phyloP scores from a whole-genome alignment of 768 basidiomycete genomes.

The Suillus bovinus region DNA sequence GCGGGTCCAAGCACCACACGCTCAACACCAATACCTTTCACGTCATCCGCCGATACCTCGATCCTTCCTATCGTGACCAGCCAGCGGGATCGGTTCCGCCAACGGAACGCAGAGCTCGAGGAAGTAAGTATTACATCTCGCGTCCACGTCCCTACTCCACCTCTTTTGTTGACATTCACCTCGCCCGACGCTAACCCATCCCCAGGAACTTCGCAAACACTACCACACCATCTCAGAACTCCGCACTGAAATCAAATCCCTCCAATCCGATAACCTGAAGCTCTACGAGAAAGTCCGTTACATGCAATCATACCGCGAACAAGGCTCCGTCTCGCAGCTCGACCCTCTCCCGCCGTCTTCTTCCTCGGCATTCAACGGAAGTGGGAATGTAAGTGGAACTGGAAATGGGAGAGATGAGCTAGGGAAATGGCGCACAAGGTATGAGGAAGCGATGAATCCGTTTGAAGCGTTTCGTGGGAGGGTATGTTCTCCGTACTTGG shows the following conservation, averaged over 20 bases:
- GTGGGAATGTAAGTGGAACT: constrained; percentile 39
- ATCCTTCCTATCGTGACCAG: constrained; percentile 98
- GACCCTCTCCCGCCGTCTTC: constrained; percentile 59
- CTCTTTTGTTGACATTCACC: constrained; percentile 2
- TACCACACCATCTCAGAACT: constrained; percentile 93
- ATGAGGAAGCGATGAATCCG: constrained; percentile 97
- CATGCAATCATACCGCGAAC: constrained; percentile 95
- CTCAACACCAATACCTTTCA: constrained; percentile 68
- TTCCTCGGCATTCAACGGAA: constrained; percentile 29
- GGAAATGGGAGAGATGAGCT: constrained; percentile 65
- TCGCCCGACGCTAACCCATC: background rate
- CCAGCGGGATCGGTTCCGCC: constrained; percentile 96
- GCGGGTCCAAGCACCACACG: constrained; percentile 34
- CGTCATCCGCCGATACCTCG: constrained; percentile 81
- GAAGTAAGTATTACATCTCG: constrained; percentile 55
- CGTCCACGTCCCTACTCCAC: background rate
- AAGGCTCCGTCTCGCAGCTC: constrained; percentile 62
- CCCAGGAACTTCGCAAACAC: constrained; percentile 90
- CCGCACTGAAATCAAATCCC: constrained; percentile 85
- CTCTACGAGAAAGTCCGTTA: constrained; percentile 98
- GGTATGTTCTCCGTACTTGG: constrained; percentile 49
- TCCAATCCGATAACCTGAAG: constrained; percentile 96
- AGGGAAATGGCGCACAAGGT: constrained; percentile 85
- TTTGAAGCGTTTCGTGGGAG: constrained; percentile 97
- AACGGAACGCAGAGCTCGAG: constrained; percentile 95